Percentiles rank a stretch among this genome's conserved stretches.
phyloP scores from a whole-genome alignment of 164 flowering plant genomes.

The Santalum album region DNA sequence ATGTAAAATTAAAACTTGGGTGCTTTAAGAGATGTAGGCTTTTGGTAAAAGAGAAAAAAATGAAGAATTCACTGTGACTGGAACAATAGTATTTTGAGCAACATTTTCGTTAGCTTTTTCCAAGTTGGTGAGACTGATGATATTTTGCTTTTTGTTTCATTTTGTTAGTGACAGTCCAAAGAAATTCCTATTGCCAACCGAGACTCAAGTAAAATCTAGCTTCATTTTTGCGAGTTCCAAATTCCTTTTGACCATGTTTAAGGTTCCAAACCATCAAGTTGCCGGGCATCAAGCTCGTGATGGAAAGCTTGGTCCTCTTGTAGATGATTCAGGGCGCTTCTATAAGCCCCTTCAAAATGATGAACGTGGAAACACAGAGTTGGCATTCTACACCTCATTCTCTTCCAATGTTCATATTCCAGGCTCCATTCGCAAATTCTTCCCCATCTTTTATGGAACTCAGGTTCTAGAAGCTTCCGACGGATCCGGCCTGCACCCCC shows the following conservation, averaged over 20 bases:
- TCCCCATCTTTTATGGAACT: constrained; percentile 71
- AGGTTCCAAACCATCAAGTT: constrained; percentile 79
- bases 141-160: too few relatives aligned
- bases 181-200: too few relatives aligned
- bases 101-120: too few relatives aligned
- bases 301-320: constrained; percentile 70
- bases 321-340: constrained; percentile 78
- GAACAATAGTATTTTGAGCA: too few relatives aligned
- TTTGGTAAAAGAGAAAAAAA: too few relatives aligned
- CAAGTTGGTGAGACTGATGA: too few relatives aligned
- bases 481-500: constrained; percentile 60
- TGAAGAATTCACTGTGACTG: too few relatives aligned
- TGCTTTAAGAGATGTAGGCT: too few relatives aligned
- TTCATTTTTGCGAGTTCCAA: background rate
- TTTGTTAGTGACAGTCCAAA: too few relatives aligned
- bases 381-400: constrained; percentile 55
- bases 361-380: constrained; percentile 67
- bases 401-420: constrained; percentile 50
- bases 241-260: constrained; percentile 33
- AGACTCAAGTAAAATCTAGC: too few relatives aligned
- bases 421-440: constrained; percentile 43
- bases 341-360: constrained; percentile 81
- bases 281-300: constrained; percentile 71
- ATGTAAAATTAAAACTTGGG: too few relatives aligned
- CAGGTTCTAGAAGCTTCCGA: constrained; percentile 65